These are phyloP conservation scores for Trichoderma sp. DNA, from an alignment of 2,329 filamentous ascomycete genomes.

Conservation along the genomic window DNA sequence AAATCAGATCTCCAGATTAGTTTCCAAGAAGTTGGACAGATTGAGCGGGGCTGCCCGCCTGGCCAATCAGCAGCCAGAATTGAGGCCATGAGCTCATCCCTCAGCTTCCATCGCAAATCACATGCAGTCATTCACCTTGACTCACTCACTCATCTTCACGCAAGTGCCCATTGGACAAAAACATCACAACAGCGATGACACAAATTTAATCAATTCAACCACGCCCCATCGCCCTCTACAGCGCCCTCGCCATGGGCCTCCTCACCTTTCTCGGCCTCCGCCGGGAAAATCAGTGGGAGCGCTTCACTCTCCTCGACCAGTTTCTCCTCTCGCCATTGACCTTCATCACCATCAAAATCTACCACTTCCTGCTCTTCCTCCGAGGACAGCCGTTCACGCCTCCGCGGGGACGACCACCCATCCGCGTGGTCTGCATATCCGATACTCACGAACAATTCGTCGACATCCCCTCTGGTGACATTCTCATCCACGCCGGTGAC, in stretches of 20 bases:
- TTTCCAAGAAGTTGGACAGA: background rate
- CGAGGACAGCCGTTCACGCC: slow-evolving; percentile 66
- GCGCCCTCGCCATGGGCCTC: slow-evolving; percentile 44
- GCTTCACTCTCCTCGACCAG: slow-evolving; percentile 59
- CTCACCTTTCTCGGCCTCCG: slow-evolving; percentile 50
- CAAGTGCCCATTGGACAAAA: background rate
- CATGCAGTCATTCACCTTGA: background rate
- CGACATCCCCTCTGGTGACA: slow-evolving; percentile 71
- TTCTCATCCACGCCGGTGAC: slow-evolving; percentile 90
- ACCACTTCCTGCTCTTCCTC: slow-evolving; percentile 65
- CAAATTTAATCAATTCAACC: background rate
- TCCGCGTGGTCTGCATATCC: slow-evolving; percentile 84
- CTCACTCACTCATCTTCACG: background rate
- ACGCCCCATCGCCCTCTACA: background rate
- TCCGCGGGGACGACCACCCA: slow-evolving; percentile 54
- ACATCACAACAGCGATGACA: background rate
- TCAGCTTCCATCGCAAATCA: background rate
- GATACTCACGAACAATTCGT: slow-evolving; percentile 76
- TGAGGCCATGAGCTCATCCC: slow-evolving; percentile 16
- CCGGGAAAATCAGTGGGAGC: slow-evolving; percentile 51
- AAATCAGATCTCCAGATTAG: background rate
- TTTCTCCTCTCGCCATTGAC: slow-evolving; percentile 69
- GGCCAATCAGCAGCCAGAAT: slow-evolving; percentile 14
- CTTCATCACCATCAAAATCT: slow-evolving; percentile 61
- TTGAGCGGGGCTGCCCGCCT: background rate